Conservation (phyloP, 441 rosid species). For the Gossypium lobatum region DNA sequence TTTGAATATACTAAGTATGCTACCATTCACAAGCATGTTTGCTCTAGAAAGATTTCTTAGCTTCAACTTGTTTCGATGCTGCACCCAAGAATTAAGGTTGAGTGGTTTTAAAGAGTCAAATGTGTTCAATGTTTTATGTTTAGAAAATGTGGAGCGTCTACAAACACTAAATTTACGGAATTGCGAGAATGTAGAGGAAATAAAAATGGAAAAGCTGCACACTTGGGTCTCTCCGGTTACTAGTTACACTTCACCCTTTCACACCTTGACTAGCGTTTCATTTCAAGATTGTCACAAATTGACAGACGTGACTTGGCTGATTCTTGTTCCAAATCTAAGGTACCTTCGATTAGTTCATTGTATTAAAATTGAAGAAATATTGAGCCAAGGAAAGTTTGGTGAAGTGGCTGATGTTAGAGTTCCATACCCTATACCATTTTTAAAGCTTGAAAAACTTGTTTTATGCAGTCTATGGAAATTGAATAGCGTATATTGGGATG, state of each 20-base stretch:
- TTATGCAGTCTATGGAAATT: not conserved
- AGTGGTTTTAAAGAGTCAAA: not conserved
- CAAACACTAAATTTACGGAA: not conserved
- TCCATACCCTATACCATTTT: not conserved
- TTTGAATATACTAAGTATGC: not conserved
- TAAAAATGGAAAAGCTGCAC: not conserved
- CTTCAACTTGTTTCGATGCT: not conserved
- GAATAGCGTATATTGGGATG: not conserved
- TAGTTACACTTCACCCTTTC: not conserved
- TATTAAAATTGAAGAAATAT: not conserved
- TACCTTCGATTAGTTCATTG: not conserved
- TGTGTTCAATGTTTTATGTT: not conserved
- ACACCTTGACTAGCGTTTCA: not conserved
- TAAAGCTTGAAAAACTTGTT: not conserved
- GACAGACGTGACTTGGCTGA: not conserved
- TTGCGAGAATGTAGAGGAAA: not conserved
- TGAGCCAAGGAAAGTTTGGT: not conserved
- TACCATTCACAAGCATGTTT: not conserved
- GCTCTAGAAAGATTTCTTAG: not conserved
- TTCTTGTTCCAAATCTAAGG: constrained; percentile 5
- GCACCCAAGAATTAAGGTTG: not conserved
- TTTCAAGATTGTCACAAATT: not conserved
- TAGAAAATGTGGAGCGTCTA: not conserved
- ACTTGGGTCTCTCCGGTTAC: not conserved
- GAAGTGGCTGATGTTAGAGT: not conserved